A percentile compares a stretch with the other conserved stretches of the same genome.
Evolutionary conservation across 179 eudicot species (phyloP).

Genomic region (Sideroxylon spinosum): DNA sequence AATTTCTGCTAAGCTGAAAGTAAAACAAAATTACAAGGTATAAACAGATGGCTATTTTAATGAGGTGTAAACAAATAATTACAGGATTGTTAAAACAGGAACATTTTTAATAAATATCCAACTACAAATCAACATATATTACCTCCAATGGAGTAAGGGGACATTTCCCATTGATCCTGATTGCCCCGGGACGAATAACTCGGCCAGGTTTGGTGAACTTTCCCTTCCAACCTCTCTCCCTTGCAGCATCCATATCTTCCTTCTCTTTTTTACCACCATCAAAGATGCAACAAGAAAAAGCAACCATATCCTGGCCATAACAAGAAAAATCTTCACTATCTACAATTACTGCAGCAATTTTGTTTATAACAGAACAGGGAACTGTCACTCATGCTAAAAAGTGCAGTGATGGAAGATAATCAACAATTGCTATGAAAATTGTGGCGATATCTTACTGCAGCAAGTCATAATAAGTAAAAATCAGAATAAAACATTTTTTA

Average conservation of each 20-base stretch:
- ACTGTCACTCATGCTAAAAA: neutral
- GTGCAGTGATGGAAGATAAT: slow-evolving; percentile 5
- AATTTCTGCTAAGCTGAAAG: no score
- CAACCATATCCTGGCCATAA: slow-evolving; percentile 82
- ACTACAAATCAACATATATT: slow-evolving; percentile 1
- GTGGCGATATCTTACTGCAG: neutral
- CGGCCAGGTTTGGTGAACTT: slow-evolving; percentile 90
- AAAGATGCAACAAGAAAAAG: slow-evolving; percentile 81
- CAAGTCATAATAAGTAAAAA: slow-evolving; percentile 7
- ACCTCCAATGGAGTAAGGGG: slow-evolving; percentile 98
- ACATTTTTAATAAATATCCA: neutral
- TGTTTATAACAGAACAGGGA: neutral
- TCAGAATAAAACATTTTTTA: slow-evolving; percentile 8
- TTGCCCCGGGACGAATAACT: slow-evolving; percentile 82
- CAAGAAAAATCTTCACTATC: neutral
- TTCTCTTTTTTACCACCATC: slow-evolving; percentile 80
- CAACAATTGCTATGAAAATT: slow-evolving; percentile 2
- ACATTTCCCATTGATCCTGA: slow-evolving; percentile 83
- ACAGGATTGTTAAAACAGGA: neutral
- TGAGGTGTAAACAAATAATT: neutral
- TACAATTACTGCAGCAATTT: neutral
- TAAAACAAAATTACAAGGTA: neutral
- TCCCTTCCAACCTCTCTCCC: slow-evolving; percentile 98
- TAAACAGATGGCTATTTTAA: neutral
- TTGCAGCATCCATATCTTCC: slow-evolving; percentile 87